A percentile compares a stretch with the other conserved stretches of the same genome.
Conservation (phyloP, 495 filamentous ascomycete genomes). For the Oleoguttula mirabilis region DNA sequence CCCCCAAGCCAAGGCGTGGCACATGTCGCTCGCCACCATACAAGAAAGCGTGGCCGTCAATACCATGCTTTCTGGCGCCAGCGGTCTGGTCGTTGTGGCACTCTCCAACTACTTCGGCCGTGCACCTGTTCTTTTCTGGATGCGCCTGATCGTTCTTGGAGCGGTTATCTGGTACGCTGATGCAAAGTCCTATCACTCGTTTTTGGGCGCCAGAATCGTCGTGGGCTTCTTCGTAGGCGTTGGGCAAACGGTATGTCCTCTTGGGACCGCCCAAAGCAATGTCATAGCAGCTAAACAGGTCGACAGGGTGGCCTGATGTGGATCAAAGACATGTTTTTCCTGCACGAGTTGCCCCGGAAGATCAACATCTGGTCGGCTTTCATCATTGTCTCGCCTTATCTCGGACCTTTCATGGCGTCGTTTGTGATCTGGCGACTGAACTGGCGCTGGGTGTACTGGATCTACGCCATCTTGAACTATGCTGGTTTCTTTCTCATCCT, state of each 20-base stretch:
- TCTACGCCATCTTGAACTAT: conserved; percentile 8
- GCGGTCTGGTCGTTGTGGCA: conserved; percentile 7
- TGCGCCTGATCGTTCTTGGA: conserved; percentile 8
- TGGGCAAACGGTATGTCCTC: conserved; percentile 1
- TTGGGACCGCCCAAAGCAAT: neutral
- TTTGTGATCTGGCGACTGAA: conserved; percentile 8
- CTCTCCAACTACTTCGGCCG: conserved; percentile 16
- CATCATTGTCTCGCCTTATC: conserved; percentile 13
- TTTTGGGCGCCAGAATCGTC: conserved; percentile 9
- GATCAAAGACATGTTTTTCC: conserved; percentile 20
- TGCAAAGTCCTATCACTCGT: conserved; percentile 9
- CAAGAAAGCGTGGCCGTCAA: conserved; percentile 8
- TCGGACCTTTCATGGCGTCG: conserved; percentile 11
- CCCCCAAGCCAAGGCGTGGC: conserved; percentile 7
- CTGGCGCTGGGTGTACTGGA: conserved; percentile 15
- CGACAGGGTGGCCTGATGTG: conserved; percentile 12
- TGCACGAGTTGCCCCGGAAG: conserved; percentile 15
- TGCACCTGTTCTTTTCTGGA: conserved; percentile 6
- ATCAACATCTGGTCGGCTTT: conserved; percentile 11
- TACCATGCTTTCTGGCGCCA: conserved; percentile 4
- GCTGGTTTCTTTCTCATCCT: conserved; percentile 3
- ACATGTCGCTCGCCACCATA: conserved; percentile 4
- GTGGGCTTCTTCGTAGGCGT: conserved; percentile 4
- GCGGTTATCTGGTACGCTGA: conserved; percentile 9
- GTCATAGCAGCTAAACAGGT: neutral